Conservation (phyloP, 2,329 filamentous ascomycete species). For the Gnomoniopsis smithogilvyi region DNA sequence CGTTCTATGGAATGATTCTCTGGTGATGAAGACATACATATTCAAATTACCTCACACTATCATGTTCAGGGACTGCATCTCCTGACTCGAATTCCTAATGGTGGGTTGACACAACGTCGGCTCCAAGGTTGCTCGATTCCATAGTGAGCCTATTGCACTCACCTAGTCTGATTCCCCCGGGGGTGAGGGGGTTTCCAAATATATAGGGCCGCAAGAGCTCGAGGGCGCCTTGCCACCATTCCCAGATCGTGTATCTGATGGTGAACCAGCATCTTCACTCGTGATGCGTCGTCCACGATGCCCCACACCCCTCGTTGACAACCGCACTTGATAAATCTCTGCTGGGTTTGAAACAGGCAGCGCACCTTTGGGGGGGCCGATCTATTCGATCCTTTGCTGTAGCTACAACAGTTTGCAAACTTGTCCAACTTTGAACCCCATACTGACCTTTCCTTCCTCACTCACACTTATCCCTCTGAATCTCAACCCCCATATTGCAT, state of each 20-base stretch:
- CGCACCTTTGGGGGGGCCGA: background rate
- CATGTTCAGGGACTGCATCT: no score
- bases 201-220: background rate
- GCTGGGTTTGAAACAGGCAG: background rate
- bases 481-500: background rate
- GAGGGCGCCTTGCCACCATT: background rate
- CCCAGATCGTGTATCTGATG: background rate
- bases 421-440: background rate
- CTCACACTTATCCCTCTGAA: background rate
- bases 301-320: background rate
- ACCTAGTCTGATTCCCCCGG: no score
- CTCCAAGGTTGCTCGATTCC: no score
- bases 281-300: background rate
- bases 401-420: background rate
- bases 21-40: no score
- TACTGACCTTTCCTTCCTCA: background rate
- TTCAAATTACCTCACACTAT: no score
- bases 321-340: background rate
- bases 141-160: no score
- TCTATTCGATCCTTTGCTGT: background rate
- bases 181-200: no score
- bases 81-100: no score
- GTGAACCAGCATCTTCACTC: background rate
- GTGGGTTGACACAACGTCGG: no score
- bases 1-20: no score